Evolutionary conservation across 129 eudicot genomes (phyloP).

Genomic region (Centella asiatica): DNA sequence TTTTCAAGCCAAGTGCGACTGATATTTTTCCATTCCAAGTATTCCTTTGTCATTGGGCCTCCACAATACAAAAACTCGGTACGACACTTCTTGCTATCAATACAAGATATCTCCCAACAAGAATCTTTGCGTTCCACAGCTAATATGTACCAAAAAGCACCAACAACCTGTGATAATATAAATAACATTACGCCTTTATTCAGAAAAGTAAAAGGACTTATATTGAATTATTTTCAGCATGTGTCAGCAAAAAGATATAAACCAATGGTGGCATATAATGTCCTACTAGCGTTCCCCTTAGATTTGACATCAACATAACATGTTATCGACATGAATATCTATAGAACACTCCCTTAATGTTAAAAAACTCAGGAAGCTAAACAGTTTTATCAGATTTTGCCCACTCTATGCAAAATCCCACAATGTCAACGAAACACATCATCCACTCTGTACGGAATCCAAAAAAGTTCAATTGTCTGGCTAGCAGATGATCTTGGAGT

Average conservation of each 20-base stretch:
- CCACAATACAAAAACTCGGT: conserved; percentile 48
- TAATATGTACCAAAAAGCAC: conserved; percentile 88
- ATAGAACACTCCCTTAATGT: too few species aligned
- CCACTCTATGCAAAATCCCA: too few species aligned
- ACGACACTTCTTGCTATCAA: conserved; percentile 30
- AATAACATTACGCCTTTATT: neutral
- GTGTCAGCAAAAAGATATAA: too few species aligned
- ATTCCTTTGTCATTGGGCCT: conserved; percentile 15
- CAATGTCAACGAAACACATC: neutral
- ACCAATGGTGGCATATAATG: too few species aligned
- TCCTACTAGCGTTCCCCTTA: neutral
- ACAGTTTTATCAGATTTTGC: too few species aligned
- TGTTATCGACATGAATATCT: neutral
- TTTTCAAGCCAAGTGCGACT: conserved; percentile 32
- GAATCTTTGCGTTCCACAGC: conserved; percentile 76
- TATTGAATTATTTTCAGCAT: neutral
- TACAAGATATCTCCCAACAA: conserved; percentile 73
- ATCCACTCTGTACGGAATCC: too few species aligned
- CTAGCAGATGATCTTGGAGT: neutral
- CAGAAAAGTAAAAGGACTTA: neutral
- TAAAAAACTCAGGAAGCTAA: too few species aligned
- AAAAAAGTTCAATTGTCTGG: neutral
- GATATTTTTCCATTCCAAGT: conserved; percentile 40
- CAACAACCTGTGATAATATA: conserved; percentile 45
- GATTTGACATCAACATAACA: neutral